phyloP scores from a whole-genome alignment of 306 rosid species.

The Prosopis cineraria region DNA sequence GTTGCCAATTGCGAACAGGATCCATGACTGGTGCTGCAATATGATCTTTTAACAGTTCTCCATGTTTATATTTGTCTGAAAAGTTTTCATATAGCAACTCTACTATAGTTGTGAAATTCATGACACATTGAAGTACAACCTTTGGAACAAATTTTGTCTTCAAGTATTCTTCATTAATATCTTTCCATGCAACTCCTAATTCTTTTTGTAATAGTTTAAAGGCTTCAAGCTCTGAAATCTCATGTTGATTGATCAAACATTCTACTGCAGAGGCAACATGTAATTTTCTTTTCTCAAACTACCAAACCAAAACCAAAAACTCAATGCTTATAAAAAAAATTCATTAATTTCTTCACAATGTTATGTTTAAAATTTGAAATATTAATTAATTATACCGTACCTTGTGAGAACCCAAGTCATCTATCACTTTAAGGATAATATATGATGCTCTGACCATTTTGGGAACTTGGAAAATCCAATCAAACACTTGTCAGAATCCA shows the following conservation, averaged over 20 bases:
- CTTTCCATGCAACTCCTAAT: conserved; percentile 38
- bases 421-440: background rate
- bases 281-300: background rate
- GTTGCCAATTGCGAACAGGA: background rate
- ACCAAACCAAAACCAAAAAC: background rate
- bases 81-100: conserved; percentile 38
- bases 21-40: conserved; percentile 1
- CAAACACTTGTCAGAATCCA: background rate
- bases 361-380: background rate
- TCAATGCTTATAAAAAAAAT: background rate
- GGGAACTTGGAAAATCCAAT: background rate
- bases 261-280: background rate
- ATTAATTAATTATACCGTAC: background rate
- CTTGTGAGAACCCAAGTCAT: background rate
- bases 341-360: too few species aligned
- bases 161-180: conserved; percentile 37
- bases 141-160: conserved; percentile 32
- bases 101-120: conserved; percentile 36
- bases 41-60: conserved; percentile 10
- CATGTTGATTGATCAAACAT: background rate
- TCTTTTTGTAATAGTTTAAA: conserved; percentile 9
- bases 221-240: background rate
- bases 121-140: conserved; percentile 30
- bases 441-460: background rate
- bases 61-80: conserved; percentile 40